Conservation (phyloP, 352 stramenopile genomes). For the Pythium graminicola region DNA sequence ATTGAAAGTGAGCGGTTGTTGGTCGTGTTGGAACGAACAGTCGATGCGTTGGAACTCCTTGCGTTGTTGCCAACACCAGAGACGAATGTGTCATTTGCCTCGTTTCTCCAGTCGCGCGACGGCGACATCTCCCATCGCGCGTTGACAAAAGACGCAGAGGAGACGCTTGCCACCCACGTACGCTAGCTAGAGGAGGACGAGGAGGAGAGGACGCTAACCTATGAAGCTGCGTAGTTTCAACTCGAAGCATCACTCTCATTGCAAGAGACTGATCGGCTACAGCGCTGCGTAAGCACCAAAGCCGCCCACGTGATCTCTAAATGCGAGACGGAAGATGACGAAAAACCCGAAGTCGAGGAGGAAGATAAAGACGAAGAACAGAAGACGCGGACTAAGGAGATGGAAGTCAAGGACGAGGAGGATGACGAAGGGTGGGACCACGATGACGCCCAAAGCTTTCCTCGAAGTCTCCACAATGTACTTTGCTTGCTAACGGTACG, state of each 20-base stretch:
- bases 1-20: conserved; percentile 35
- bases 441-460: conserved; percentile 2
- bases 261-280: background rate
- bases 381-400: background rate
- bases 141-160: background rate
- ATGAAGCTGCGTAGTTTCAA: conserved; percentile 7
- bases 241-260: conserved; percentile 3
- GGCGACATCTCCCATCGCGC: background rate
- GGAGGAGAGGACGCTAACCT: background rate
- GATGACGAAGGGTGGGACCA: conserved; percentile 8
- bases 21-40: conserved; percentile 29
- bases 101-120: conserved; percentile 7
- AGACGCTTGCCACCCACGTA: conserved; percentile 24
- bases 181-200: background rate
- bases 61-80: conserved; percentile 22
- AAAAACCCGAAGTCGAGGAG: background rate
- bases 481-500: conserved; percentile 27
- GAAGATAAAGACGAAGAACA: conserved; percentile 16
- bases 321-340: background rate
- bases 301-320: background rate
- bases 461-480: conserved; percentile 10
- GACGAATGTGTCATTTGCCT: conserved; percentile 5
- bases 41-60: conserved; percentile 29
- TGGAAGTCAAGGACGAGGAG: conserved; percentile 10
- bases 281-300: background rate